Evolutionary conservation across 2,329 filamentous ascomycete species (phyloP).

Genomic region (Dryadomyces sulphureus): DNA sequence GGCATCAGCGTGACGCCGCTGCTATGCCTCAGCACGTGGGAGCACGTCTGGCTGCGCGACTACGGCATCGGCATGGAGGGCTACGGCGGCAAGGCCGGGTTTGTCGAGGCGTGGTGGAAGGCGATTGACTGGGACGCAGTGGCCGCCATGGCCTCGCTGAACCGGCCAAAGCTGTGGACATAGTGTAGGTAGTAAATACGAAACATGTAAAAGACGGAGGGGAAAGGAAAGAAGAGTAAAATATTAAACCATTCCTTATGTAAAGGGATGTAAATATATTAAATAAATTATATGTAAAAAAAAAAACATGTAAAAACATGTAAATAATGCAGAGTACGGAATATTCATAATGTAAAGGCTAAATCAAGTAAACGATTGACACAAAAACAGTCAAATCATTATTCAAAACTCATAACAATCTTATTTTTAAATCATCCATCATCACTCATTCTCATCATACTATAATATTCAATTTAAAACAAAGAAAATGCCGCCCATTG

Average conservation of each 20-base stretch:
- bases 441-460: no score
- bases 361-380: no score
- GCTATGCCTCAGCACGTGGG: constrained; percentile 90
- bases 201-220: constrained; percentile 12
- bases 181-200: constrained; percentile 6
- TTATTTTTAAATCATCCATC: no score
- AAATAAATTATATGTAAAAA: neutral
- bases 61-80: constrained; percentile 47
- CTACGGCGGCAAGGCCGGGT: constrained; percentile 58
- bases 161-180: constrained; percentile 10
- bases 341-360: no score
- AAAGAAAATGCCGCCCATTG: constrained; percentile 8
- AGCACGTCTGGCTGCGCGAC: constrained; percentile 81
- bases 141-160: constrained; percentile 23
- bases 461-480: constrained; percentile 2
- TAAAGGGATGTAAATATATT: neutral
- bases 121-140: constrained; percentile 75
- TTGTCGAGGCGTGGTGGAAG: constrained; percentile 74
- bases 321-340: neutral
- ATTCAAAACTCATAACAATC: no score
- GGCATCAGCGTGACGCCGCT: constrained; percentile 59
- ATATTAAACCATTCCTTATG: neutral
- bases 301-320: neutral
- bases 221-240: neutral
- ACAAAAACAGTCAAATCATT: no score